phyloP scores from a whole-genome alignment of 176 grass and related monocot genomes.

The Oryza brachyantha region DNA sequence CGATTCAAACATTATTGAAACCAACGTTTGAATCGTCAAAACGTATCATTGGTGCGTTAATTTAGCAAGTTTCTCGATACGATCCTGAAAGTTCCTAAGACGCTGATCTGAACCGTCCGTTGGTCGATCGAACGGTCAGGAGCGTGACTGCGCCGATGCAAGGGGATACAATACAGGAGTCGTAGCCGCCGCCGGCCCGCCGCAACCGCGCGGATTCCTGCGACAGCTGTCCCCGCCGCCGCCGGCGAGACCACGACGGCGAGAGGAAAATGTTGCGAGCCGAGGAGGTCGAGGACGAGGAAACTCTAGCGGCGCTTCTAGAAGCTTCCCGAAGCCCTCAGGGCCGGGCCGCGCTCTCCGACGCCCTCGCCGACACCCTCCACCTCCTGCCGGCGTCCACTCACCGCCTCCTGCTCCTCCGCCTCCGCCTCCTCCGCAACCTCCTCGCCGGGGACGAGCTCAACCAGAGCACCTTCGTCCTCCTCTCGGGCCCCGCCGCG shows the following conservation, averaged over 20 bases:
- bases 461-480: constrained; percentile 68
- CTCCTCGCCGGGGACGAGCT: constrained; percentile 66
- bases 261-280: neutral
- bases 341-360: constrained; percentile 50
- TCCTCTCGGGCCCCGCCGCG: constrained; percentile 32
- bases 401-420: constrained; percentile 32
- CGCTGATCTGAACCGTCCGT: neutral
- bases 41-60: too few species aligned
- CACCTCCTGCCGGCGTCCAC: constrained; percentile 21
- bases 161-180: neutral
- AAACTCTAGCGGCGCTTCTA: constrained; percentile 43
- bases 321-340: constrained; percentile 48
- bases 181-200: too few species aligned
- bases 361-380: constrained; percentile 34
- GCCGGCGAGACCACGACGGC: neutral
- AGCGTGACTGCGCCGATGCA: neutral
- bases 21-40: too few species aligned
- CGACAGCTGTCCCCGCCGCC: neutral
- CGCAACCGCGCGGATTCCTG: neutral
- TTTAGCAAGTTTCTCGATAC: too few species aligned
- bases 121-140: neutral
- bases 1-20: too few species aligned
- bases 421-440: constrained; percentile 79
- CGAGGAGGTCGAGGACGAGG: constrained; percentile 38
- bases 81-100: too few species aligned